Percentiles rank a stretch among this genome's conserved stretches.
These are phyloP conservation scores for Iberis pinnata DNA, from an alignment of 345 rosid species.

Conservation along the genomic window DNA sequence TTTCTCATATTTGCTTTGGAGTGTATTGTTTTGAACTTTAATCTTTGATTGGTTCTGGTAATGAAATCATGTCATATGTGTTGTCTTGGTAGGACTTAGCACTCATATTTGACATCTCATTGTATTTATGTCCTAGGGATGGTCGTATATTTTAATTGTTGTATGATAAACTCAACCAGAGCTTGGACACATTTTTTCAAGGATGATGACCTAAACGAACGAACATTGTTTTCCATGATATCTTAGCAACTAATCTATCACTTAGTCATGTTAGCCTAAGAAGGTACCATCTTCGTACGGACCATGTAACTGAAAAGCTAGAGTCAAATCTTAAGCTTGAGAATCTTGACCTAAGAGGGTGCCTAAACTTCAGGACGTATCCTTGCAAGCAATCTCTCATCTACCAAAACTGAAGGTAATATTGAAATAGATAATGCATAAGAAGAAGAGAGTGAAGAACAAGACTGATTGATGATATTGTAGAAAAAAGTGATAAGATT, in stretches of 20 bases:
- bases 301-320: conserved; percentile 55
- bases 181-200: conserved; percentile 74
- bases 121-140: conserved; percentile 56
- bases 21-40: too few relatives aligned
- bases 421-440: conserved; percentile 28
- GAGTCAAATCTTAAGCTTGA: conserved; percentile 46
- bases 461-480: background rate
- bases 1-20: conserved; percentile 62
- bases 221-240: conserved; percentile 81
- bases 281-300: conserved; percentile 76
- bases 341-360: conserved; percentile 67
- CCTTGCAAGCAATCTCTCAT: conserved; percentile 52
- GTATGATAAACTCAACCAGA: conserved; percentile 66
- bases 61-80: background rate
- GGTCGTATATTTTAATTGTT: conserved; percentile 60
- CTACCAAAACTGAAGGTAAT: conserved; percentile 42
- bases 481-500: too few relatives aligned
- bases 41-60: too few relatives aligned
- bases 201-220: conserved; percentile 64
- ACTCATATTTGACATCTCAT: conserved; percentile 74
- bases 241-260: conserved; percentile 68
- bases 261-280: conserved; percentile 76
- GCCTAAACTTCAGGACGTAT: conserved; percentile 75
- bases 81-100: conserved; percentile 43
- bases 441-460: conserved; percentile 22